These are phyloP conservation scores for Ustilago crameri DNA, from an alignment of 1,284 basidiomycete genomes.

Conservation along the genomic window DNA sequence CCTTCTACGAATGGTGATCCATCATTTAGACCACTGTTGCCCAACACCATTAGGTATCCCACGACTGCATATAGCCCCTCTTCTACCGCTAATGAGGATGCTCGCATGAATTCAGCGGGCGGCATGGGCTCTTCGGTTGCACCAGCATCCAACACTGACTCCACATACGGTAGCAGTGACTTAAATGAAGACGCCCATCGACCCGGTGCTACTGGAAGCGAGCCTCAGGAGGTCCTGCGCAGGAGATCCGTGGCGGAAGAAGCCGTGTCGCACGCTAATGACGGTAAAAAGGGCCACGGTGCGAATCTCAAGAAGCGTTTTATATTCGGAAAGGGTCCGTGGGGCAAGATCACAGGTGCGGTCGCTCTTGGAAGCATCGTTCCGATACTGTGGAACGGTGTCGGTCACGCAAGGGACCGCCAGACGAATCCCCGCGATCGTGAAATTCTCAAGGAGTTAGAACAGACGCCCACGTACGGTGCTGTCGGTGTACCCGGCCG, in stretches of 20 bases:
- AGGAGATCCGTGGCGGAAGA: constrained; percentile 10
- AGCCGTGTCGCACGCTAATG: not conserved
- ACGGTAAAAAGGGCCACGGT: not conserved
- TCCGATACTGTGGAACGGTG: constrained; percentile 12
- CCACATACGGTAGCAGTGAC: not conserved
- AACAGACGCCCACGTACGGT: constrained; percentile 32
- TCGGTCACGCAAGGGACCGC: constrained; percentile 24
- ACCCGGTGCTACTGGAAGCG: not conserved
- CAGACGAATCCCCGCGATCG: constrained; percentile 27
- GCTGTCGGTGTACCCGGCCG: constrained; percentile 39
- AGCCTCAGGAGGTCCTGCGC: constrained; percentile 18
- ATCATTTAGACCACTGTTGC: not conserved
- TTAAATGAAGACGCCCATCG: too few relatives aligned
- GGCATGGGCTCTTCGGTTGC: not conserved
- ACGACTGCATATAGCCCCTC: not conserved
- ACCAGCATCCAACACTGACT: not conserved
- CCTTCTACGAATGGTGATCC: not conserved
- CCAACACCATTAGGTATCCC: constrained; percentile 6
- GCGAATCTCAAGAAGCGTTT: constrained; percentile 26
- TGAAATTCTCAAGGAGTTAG: constrained; percentile 26
- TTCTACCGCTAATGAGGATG: not conserved
- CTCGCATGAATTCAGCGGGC: not conserved
- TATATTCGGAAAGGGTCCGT: constrained; percentile 12
- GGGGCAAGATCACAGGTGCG: constrained; percentile 7
- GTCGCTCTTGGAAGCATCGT: constrained; percentile 11